phyloP scores from a whole-genome alignment of 257 asterid species.

The Nicotiana benthamiana region DNA sequence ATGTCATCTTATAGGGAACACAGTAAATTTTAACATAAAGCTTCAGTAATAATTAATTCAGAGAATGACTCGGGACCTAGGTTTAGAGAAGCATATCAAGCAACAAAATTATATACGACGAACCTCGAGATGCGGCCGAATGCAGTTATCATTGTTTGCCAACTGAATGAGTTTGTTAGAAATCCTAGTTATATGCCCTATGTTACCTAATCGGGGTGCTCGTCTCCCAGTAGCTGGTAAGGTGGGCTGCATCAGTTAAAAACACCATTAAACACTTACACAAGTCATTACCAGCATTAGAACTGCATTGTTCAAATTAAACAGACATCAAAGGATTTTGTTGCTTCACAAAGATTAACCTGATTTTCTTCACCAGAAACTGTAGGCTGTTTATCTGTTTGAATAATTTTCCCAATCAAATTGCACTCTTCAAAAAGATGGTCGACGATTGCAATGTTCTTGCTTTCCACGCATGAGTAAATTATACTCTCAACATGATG shows the following conservation, averaged over 20 bases:
- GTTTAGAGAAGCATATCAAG: neutral
- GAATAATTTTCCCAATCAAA: constrained; percentile 65
- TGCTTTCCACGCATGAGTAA: constrained; percentile 83
- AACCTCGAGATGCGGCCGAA: constrained; percentile 73
- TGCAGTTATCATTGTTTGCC: constrained; percentile 40
- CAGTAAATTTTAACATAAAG: neutral
- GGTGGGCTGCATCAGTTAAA: constrained; percentile 61
- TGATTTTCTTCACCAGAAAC: constrained; percentile 45
- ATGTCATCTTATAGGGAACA: neutral
- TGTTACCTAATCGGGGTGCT: constrained; percentile 74
- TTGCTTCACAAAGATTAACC: constrained; percentile 29
- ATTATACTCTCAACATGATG: constrained; percentile 92
- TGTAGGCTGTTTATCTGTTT: constrained; percentile 52
- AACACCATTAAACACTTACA: constrained; percentile 5
- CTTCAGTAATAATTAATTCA: neutral
- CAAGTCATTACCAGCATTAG: neutral
- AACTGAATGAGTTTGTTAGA: constrained; percentile 71
- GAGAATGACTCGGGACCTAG: neutral
- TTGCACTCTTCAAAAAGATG: constrained; percentile 73
- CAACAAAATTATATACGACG: neutral
- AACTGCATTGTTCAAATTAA: constrained; percentile 7
- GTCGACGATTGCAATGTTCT: constrained; percentile 40
- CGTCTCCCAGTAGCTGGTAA: constrained; percentile 51
- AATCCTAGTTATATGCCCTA: constrained; percentile 79
- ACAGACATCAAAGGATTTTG: neutral